Evolutionary conservation across 805 yeast species (phyloP), one percentile per base, ranked within the genome.

Genomic region (Candida peoriensis): DNA sequence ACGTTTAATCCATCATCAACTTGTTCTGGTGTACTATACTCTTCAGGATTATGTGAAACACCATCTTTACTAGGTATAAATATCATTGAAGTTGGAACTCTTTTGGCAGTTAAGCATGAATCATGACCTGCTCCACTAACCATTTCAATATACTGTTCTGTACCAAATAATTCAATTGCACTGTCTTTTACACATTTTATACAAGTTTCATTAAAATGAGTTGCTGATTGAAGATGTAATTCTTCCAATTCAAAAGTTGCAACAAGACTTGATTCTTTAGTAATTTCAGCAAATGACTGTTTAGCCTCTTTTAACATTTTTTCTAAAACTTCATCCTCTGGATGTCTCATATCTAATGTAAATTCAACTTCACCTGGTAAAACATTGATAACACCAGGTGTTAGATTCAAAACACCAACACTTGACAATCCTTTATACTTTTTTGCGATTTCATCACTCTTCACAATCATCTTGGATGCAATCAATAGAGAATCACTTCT

Each of bases 61-160:
- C 87, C 87, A 47, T 75, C 79, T 43, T 61, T 70, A 20, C 81
- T 71, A 7, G 89, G 88, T 47, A 79, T 75, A 52, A 81, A 81
- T 22, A 81, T 73, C 87, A 81, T 81, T 2, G 85, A 72, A 0
- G 88, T 79, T 26, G 89, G 88, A 26, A 74, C 70, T 30, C 66
- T 63, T 6, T 60, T 47, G 8, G 74, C 65, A 2, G 81, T 75
- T 16, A 72, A 66, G 46, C 85, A 77, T 7, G 84, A 76, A 50
- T 81, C 89, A 45, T 81, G 89, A 9, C 84, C 86, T 5, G 88
- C 86, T 20, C 89, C 87, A 44, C 81, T 73, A 30, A 70, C 67
- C 34, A 78, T 76, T 24, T 61, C 66, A 26, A 65, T 58, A 9
- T 63, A 60, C 24, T 64, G 52, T 2, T 61, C 67, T 18, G 59